phyloP scores from a whole-genome alignment of 148 eudicot genomes.

The Oxyria digyna region DNA sequence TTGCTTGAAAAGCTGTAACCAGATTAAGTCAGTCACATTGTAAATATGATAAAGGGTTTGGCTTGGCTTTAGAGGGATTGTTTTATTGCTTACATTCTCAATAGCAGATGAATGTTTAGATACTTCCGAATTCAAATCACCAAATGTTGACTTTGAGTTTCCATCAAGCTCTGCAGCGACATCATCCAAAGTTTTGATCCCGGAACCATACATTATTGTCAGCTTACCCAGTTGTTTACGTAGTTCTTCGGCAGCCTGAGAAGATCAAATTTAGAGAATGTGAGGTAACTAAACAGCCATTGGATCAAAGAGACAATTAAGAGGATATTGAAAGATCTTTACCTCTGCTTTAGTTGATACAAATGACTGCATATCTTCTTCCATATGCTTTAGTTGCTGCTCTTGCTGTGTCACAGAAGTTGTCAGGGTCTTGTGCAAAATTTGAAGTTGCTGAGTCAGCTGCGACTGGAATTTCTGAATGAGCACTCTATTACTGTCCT shows the following conservation, averaged over 20 bases:
- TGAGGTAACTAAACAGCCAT: background rate
- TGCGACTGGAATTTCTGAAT: constrained; percentile 70
- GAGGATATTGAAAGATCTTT: background rate
- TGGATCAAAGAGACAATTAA: background rate
- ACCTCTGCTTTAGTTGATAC: constrained; percentile 89
- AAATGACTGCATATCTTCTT: constrained; percentile 95
- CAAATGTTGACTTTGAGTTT: constrained; percentile 61
- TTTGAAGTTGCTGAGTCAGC: constrained; percentile 76
- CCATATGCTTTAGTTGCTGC: constrained; percentile 75
- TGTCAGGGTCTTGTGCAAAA: constrained; percentile 77
- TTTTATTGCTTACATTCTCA: constrained; percentile 36
- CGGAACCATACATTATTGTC: constrained; percentile 72
- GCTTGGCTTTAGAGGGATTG: background rate
- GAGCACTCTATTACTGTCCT: constrained; percentile 74
- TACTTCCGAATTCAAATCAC: constrained; percentile 60
- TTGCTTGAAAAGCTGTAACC: constrained; percentile 65
- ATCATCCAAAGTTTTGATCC: constrained; percentile 67
- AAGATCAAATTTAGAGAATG: constrained; percentile 9
- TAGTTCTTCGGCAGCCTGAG: constrained; percentile 82
- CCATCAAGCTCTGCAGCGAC: constrained; percentile 81
- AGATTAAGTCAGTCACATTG: background rate
- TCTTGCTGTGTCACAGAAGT: constrained; percentile 87
- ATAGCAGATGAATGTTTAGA: constrained; percentile 75
- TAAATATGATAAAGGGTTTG: background rate
- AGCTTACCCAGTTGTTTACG: constrained; percentile 50